Conservation (phyloP, 805 yeast species). For the Lipomyces chichibuensis region DNA sequence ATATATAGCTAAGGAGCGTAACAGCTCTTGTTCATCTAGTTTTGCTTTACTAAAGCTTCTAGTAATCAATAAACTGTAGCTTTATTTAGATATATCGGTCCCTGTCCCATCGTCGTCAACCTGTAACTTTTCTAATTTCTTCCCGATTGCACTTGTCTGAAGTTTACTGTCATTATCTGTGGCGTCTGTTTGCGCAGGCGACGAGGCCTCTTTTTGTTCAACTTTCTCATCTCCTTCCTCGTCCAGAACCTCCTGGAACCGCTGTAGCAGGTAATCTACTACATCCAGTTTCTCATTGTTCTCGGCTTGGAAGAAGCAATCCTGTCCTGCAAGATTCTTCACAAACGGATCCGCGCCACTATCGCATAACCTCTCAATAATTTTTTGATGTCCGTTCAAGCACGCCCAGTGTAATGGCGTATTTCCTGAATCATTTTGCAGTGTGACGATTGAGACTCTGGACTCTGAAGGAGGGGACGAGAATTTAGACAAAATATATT, state of each 20-base stretch:
- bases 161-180: background rate
- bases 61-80: background rate
- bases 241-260: constrained; percentile 63
- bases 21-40: background rate
- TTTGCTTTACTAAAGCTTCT: background rate
- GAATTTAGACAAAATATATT: constrained; percentile 22
- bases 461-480: background rate
- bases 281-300: constrained; percentile 72
- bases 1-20: background rate
- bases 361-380: constrained; percentile 72
- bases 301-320: constrained; percentile 88
- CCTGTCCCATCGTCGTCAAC: constrained; percentile 9
- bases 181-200: background rate
- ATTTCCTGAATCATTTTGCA: constrained; percentile 79
- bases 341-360: constrained; percentile 80
- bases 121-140: constrained; percentile 14
- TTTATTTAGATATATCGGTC: background rate
- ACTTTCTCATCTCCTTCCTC: constrained; percentile 43
- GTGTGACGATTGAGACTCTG: constrained; percentile 47
- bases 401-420: constrained; percentile 98
- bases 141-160: background rate
- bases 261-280: constrained; percentile 73
- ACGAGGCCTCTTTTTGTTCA: background rate
- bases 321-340: constrained; percentile 76
- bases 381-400: constrained; percentile 76